Evolutionary conservation across 2,329 filamentous ascomycete species (phyloP).

Genomic region (Orbilia javanica): DNA sequence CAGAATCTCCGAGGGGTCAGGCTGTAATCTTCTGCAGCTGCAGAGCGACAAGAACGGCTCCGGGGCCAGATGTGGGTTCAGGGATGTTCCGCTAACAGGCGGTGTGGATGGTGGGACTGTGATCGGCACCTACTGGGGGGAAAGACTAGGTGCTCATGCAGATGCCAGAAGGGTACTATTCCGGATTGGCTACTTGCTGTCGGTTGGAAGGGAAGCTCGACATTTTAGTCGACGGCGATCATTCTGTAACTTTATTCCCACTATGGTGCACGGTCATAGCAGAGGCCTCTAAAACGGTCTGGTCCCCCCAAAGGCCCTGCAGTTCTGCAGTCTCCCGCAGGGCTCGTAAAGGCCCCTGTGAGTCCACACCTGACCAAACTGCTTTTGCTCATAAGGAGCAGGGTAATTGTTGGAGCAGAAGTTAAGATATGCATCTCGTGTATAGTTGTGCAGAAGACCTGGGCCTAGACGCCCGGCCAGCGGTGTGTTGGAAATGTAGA

Average conservation of each 20-base stretch:
- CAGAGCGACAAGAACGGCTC: constrained; percentile 48
- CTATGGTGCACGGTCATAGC: background rate
- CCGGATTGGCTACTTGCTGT: constrained; percentile 25
- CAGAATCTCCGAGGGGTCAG: background rate
- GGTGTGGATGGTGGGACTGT: constrained; percentile 35
- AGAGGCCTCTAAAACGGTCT: constrained; percentile 22
- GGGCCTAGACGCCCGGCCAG: constrained; percentile 26
- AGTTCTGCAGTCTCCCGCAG: constrained; percentile 16
- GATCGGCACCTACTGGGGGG: constrained; percentile 14
- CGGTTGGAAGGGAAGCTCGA: constrained; percentile 20
- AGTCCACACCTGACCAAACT: constrained; percentile 30
- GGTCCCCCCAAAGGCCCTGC: constrained; percentile 33
- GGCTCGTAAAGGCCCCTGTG: constrained; percentile 1
- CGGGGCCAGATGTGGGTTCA: constrained; percentile 27
- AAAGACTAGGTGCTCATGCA: constrained; percentile 13
- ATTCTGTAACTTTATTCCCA: constrained; percentile 48
- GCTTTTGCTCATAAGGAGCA: constrained; percentile 10
- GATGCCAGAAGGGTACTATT: constrained; percentile 21
- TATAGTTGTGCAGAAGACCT: constrained; percentile 25
- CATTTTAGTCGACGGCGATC: constrained; percentile 33
- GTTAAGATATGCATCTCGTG: constrained; percentile 13
- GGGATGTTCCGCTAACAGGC: constrained; percentile 27
- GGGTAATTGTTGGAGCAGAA: constrained; percentile 13
- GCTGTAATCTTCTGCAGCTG: constrained; percentile 53
- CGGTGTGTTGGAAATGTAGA: constrained; percentile 58